Evolutionary conservation across 2,329 filamentous ascomycete species (phyloP).

Genomic region (Tolypocladium sp.): DNA sequence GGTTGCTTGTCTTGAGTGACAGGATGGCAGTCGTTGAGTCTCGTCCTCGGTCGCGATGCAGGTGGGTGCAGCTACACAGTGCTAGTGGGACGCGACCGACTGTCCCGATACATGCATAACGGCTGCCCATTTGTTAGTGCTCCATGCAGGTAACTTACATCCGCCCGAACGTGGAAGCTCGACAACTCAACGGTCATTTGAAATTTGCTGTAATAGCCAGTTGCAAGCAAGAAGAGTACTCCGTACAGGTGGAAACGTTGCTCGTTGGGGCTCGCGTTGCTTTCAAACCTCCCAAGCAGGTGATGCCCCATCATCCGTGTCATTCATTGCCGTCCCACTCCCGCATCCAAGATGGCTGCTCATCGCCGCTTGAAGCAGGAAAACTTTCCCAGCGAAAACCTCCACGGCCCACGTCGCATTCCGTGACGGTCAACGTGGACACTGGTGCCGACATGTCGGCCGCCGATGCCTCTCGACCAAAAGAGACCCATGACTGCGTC

Average conservation of each 20-base stretch:
- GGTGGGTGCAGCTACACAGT: not conserved
- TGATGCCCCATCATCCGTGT: not conserved
- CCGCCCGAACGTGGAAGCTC: not conserved
- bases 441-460: constrained; percentile 40
- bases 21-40: not conserved
- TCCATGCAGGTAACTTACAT: too few species aligned
- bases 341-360: not conserved
- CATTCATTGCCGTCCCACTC: not conserved
- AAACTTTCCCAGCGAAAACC: constrained; percentile 39
- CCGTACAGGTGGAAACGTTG: not conserved
- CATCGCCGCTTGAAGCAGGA: constrained; percentile 36
- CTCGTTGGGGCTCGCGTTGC: not conserved
- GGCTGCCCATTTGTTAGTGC: not conserved
- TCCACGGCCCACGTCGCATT: constrained; percentile 39
- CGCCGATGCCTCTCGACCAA: constrained; percentile 36
- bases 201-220: not conserved
- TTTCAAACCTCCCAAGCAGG: not conserved
- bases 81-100: not conserved
- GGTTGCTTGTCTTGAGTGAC: not conserved
- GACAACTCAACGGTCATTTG: not conserved
- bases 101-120: not conserved
- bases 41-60: too few species aligned
- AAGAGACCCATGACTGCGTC: constrained; percentile 33
- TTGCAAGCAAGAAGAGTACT: not conserved
- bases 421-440: constrained; percentile 36